Conservation (phyloP, 2,329 filamentous ascomycete genomes). For the Colletotrichum karsti region DNA sequence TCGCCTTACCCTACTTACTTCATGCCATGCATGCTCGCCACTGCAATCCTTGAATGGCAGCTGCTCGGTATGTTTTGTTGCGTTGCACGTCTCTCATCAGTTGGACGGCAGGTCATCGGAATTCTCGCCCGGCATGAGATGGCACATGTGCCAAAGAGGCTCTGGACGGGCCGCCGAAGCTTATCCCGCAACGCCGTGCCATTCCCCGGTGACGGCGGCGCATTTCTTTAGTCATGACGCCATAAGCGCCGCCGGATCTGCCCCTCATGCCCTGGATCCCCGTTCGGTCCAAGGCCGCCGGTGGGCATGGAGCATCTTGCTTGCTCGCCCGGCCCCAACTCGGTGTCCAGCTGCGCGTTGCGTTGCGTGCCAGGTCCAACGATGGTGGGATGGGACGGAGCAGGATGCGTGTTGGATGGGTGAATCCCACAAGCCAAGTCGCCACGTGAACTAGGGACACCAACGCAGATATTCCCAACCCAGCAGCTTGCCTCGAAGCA, state of each 20-base stretch:
- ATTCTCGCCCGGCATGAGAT: background rate
- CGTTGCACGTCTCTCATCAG: background rate
- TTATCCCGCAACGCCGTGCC: background rate
- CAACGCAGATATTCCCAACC: background rate
- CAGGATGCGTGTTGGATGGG: background rate
- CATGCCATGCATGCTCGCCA: background rate
- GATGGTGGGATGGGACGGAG: too few relatives aligned
- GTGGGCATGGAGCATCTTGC: background rate
- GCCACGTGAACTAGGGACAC: background rate
- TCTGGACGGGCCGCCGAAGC: slow-evolving; percentile 9
- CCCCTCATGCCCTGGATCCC: slow-evolving; percentile 2
- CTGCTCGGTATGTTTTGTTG: background rate
- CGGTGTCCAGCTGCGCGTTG: background rate
- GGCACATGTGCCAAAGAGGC: background rate
- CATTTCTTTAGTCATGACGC: slow-evolving; percentile 15
- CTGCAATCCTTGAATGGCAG: too few relatives aligned
- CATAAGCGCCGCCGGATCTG: slow-evolving; percentile 14
- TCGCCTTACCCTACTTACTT: background rate
- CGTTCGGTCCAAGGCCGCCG: background rate
- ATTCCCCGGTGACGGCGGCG: background rate
- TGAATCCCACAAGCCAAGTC: background rate
- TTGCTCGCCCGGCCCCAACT: background rate
- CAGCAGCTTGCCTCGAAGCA: too few relatives aligned
- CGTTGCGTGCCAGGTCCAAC: too few relatives aligned
- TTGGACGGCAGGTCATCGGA: background rate